These are phyloP conservation scores for Pseudohyphozyma bogoriensis DNA, from an alignment of 768 basidiomycete genomes.

Conservation along the genomic window DNA sequence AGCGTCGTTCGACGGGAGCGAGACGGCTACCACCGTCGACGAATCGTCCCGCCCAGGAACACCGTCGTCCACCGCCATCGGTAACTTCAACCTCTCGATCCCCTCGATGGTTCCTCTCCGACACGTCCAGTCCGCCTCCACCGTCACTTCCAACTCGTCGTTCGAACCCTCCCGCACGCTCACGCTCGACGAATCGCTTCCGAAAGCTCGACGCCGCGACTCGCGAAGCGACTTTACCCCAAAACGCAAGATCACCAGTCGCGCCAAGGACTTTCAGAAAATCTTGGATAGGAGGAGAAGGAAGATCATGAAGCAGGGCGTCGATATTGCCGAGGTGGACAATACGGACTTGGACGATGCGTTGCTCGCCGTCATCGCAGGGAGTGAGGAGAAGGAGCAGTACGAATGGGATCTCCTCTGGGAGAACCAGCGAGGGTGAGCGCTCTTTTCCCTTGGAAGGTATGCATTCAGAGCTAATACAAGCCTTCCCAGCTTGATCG, in stretches of 20 bases:
- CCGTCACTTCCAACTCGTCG: background rate
- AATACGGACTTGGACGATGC: background rate
- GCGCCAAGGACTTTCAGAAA: background rate
- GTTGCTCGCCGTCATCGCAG: background rate
- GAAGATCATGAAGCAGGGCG: background rate
- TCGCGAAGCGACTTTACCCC: background rate
- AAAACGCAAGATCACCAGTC: background rate
- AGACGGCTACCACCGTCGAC: background rate
- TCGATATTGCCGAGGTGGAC: background rate
- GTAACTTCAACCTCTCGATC: background rate
- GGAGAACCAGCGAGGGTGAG: constrained; percentile 27
- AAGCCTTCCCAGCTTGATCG: background rate
- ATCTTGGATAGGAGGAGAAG: background rate
- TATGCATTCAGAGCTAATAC: background rate
- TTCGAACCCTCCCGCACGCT: background rate
- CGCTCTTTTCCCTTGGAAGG: background rate
- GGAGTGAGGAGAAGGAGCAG: constrained; percentile 7
- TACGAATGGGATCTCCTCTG: constrained; percentile 13
- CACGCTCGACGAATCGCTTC: constrained; percentile 2
- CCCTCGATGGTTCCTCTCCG: background rate
- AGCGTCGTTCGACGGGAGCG: background rate
- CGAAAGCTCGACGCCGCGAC: background rate
- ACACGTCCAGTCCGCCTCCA: background rate
- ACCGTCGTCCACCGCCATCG: background rate
- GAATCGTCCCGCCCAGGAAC: background rate